Evolutionary conservation across 352 stramenopile species (phyloP).

Genomic region (Pythium angustatum): DNA sequence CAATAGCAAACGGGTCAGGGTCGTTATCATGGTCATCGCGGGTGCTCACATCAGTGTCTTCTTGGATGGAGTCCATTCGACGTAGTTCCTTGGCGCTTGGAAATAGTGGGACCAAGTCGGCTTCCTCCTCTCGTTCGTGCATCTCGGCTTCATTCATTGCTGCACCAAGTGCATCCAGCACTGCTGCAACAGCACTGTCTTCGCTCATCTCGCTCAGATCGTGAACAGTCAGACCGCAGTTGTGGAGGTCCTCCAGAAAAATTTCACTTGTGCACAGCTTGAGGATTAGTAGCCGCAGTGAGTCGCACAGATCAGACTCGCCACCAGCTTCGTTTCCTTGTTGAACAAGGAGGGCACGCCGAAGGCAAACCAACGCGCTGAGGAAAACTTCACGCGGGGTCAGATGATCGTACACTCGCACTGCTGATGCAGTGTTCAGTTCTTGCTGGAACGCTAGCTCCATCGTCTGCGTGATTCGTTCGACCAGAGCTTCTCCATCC

Average conservation of each 20-base stretch:
- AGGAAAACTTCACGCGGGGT: conserved; percentile 80
- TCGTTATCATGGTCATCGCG: conserved; percentile 5
- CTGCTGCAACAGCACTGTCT: conserved; percentile 49
- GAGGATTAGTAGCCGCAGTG: conserved; percentile 59
- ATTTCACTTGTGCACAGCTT: conserved; percentile 74
- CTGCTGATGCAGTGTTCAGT: conserved; percentile 54
- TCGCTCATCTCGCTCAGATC: conserved; percentile 59
- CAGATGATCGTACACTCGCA: conserved; percentile 70
- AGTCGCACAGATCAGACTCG: conserved; percentile 25
- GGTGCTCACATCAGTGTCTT: not conserved
- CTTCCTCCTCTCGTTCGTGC: conserved; percentile 70
- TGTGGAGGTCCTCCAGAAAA: conserved; percentile 67
- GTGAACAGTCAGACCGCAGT: conserved; percentile 51
- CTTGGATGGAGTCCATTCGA: conserved; percentile 12
- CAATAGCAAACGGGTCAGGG: conserved; percentile 27
- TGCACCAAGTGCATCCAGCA: conserved; percentile 59
- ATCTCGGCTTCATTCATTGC: conserved; percentile 72
- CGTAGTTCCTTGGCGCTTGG: conserved; percentile 60
- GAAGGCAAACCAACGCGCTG: conserved; percentile 67
- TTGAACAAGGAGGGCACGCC: conserved; percentile 61
- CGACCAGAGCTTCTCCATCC: conserved; percentile 39
- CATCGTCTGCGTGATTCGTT: conserved; percentile 57
- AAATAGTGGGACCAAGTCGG: conserved; percentile 69
- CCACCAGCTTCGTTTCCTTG: conserved; percentile 28
- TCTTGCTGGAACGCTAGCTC: conserved; percentile 79